These are phyloP conservation scores for Trichoderma breve DNA, from an alignment of 2,329 filamentous ascomycete species.

Conservation along the genomic window DNA sequence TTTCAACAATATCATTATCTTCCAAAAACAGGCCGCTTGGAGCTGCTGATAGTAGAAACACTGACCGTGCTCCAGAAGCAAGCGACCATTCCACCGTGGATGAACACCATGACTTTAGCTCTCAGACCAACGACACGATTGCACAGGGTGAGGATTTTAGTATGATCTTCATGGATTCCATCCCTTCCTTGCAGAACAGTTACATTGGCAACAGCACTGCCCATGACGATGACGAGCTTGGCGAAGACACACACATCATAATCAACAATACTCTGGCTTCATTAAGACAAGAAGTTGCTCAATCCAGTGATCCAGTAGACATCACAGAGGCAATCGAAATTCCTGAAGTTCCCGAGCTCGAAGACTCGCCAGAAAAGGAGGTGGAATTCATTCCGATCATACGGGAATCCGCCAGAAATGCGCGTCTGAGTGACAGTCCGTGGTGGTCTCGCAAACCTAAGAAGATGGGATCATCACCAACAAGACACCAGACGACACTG, in stretches of 20 bases:
- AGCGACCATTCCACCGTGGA: conserved; percentile 37
- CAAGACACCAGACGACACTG: conserved; percentile 36
- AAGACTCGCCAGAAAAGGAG: background rate
- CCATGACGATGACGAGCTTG: conserved; percentile 43
- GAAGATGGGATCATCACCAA: conserved; percentile 32
- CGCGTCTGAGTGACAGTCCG: conserved; percentile 28
- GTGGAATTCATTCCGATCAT: conserved; percentile 3
- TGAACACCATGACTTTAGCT: conserved; percentile 29
- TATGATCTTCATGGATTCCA: conserved; percentile 57
- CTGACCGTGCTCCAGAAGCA: conserved; percentile 30
- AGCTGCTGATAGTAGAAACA: conserved; percentile 26
- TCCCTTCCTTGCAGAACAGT: conserved; percentile 49
- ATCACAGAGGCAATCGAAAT: conserved; percentile 18
- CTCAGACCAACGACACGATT: conserved; percentile 41
- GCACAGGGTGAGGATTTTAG: conserved; percentile 56
- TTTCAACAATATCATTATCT: conserved; percentile 16
- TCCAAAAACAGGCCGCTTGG: conserved; percentile 19
- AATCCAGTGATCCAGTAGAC: conserved; percentile 18
- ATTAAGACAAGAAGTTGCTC: conserved; percentile 37
- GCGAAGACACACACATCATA: conserved; percentile 56
- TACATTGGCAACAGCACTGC: conserved; percentile 33
- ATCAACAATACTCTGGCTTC: conserved; percentile 56
- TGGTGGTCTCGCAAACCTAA: conserved; percentile 38
- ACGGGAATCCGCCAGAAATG: conserved; percentile 2
- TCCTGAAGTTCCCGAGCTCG: conserved; percentile 5